Conservation (phyloP, 345 rosid species). For the Mallotus nudiflorus region DNA sequence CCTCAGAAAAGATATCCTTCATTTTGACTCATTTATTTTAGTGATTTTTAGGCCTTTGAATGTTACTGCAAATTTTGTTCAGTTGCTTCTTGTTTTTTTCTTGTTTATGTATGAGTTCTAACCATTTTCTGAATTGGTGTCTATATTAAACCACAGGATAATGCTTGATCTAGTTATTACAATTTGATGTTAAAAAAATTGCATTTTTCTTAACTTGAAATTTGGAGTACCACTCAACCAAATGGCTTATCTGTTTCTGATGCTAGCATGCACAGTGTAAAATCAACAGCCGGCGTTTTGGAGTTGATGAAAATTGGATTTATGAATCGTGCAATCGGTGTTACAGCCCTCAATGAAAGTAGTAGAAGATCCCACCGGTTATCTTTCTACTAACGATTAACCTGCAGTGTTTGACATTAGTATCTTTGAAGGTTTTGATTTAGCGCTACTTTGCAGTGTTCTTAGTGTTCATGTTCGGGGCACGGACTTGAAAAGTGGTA, state of each 20-base stretch:
- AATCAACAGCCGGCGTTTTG: constrained; percentile 76
- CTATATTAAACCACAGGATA: no score
- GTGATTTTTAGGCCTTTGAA: no score
- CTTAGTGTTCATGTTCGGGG: constrained; percentile 94
- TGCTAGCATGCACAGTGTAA: constrained; percentile 84
- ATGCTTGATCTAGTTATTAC: constrained; percentile 41
- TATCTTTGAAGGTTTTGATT: not conserved
- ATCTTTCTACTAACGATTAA: no score
- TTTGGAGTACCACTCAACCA: constrained; percentile 90
- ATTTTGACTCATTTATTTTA: no score
- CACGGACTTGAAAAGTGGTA: constrained; percentile 60
- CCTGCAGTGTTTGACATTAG: no score
- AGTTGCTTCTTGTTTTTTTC: no score
- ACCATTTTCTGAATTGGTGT: no score
- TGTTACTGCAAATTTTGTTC: no score
- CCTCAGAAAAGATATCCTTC: no score
- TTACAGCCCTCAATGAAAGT: constrained; percentile 71
- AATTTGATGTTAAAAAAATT: constrained; percentile 9
- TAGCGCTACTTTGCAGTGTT: constrained; percentile 52
- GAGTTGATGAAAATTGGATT: constrained; percentile 84
- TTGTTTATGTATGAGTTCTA: no score
- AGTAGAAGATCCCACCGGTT: no score
- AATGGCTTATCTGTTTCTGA: no score
- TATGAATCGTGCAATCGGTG: constrained; percentile 81
- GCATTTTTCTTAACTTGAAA: constrained; percentile 70